phyloP scores from a whole-genome alignment of 2,329 filamentous ascomycete species.

The Trichophaea hybrida region DNA sequence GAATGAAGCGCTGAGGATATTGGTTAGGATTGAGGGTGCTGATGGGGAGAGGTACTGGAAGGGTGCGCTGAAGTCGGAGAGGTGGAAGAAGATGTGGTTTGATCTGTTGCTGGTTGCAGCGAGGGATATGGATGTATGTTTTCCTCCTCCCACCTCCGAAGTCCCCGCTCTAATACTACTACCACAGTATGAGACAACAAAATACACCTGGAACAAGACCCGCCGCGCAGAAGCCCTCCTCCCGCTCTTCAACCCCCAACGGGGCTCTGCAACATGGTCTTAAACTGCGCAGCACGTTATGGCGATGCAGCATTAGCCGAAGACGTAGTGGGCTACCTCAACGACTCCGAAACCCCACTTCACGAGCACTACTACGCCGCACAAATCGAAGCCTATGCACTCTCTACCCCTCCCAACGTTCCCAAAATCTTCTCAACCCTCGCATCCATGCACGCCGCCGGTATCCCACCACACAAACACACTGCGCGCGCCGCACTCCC shows the following conservation, averaged over 20 bases:
- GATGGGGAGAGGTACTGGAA: constrained; percentile 64
- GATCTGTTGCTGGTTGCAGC: neutral
- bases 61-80: constrained; percentile 12
- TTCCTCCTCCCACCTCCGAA: neutral
- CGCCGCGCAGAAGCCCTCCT: constrained; percentile 36
- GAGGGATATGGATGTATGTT: neutral
- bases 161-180: neutral
- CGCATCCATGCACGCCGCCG: constrained; percentile 56
- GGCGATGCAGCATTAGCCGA: constrained; percentile 56
- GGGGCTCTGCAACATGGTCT: constrained; percentile 50
- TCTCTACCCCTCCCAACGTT: constrained; percentile 35
- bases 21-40: constrained; percentile 31
- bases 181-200: constrained; percentile 46
- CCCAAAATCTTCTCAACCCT: constrained; percentile 55
- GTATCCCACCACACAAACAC: constrained; percentile 41
- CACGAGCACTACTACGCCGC: constrained; percentile 62
- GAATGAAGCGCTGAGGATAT: constrained; percentile 52
- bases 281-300: constrained; percentile 55
- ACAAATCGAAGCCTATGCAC: constrained; percentile 56
- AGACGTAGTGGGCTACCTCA: constrained; percentile 53
- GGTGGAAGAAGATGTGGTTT: neutral
- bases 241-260: constrained; percentile 47
- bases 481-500: constrained; percentile 46
- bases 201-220: constrained; percentile 55
- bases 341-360: constrained; percentile 43